Percentiles rank a stretch among this genome's conserved stretches.
These are phyloP conservation scores for Dendrocalamus sinicus DNA, from an alignment of 176 grass and related monocot genomes.

Conservation along the genomic window DNA sequence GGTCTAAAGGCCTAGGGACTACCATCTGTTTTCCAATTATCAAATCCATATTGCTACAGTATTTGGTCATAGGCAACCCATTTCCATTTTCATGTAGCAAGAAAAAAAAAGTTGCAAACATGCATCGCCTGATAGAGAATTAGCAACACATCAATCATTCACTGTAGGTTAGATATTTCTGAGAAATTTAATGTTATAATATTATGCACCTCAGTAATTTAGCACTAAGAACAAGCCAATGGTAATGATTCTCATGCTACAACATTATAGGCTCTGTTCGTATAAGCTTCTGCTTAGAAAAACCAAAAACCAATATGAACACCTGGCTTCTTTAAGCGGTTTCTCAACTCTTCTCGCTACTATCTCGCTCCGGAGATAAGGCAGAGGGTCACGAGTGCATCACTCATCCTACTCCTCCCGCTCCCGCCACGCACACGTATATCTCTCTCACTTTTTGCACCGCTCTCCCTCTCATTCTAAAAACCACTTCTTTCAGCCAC, in stretches of 20 bases:
- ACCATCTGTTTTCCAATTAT: background rate
- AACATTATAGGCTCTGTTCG: background rate
- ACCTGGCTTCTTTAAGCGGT: too few species aligned
- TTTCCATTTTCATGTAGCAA: conserved; percentile 29
- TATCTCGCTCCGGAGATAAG: too few species aligned
- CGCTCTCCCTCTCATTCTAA: too few species aligned
- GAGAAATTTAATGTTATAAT: background rate
- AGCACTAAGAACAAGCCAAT: background rate
- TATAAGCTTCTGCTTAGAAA: too few species aligned
- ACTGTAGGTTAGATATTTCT: background rate
- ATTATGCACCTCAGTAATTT: conserved; percentile 6
- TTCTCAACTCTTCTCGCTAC: too few species aligned
- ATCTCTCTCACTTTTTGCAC: too few species aligned
- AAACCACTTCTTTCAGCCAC: too few species aligned
- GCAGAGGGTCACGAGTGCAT: too few species aligned
- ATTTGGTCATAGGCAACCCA: conserved; percentile 18
- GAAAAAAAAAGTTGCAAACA: conserved; percentile 1
- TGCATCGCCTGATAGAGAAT: background rate
- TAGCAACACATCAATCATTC: background rate
- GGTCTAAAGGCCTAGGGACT: background rate
- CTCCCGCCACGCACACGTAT: too few species aligned
- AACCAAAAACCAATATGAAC: too few species aligned
- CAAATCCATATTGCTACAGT: conserved; percentile 19
- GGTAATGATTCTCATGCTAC: background rate
- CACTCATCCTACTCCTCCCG: too few species aligned